Base-by-base conservation (phyloP, 108 stramenopile species). In the Nitzschia sp. region DNA sequence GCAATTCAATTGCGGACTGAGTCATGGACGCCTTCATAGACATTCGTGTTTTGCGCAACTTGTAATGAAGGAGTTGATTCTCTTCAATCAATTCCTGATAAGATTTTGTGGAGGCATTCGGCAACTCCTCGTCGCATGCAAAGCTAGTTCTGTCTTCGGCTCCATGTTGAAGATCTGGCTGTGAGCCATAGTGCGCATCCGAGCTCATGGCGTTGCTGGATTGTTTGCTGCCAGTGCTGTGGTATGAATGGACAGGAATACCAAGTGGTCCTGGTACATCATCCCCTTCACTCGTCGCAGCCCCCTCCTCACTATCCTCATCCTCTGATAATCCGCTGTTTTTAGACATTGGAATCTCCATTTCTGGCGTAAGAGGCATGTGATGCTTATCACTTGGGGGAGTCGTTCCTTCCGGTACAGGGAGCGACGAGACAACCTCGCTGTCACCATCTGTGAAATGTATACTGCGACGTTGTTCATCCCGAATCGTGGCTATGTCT, bases 1-100 rank as follows among this genome's bases (percentile, higher is more conserved):
- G 79, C 51, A 80, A 45, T 57, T 71, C 70, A 46, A 80, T 75
- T 30, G 74, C 79, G 3, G 74, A 29, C 34, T 78, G 67, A 29
- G 11, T 13, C 29, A 46, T 59, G n/a, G 67, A 46, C 4, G 66
- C 75, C 46, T 38, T 34, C 23, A 76, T 59, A 57, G 68, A 66
- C 15, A 60, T 21, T 34, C 72, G 51, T 4, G 79, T 64, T 29
- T 58, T 62, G 1, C 63, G 57, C 17, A 69, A 26, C 28, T 67
- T 56, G 23, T 35, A 34, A 32, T 70, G 34, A 24, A 68, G 30
- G 11, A 54, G 46, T 9, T 59, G 32, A 27, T 71, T 70, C 30
- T 70, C 68, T 2, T 66, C 70, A 51, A 69, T 57, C 60, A 73
- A 26, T 38, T 78, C 70, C 42, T 67, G 55, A 46, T 46, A 59